Conservation (phyloP, 257 asterid genomes). For the Rehmannia glutinosa region DNA sequence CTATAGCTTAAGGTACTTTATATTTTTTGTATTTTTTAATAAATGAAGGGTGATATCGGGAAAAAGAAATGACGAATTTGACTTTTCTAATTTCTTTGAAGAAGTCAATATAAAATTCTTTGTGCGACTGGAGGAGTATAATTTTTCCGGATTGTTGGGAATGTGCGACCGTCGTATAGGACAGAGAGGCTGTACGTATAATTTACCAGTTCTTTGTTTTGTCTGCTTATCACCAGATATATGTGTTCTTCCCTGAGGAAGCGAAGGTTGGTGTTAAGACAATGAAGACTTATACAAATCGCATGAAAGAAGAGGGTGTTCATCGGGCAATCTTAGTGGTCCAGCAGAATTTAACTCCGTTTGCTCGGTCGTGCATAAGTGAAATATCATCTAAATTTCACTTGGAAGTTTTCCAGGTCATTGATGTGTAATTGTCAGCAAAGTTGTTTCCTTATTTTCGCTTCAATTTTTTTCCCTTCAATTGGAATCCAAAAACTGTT, state of each 20-base stretch:
- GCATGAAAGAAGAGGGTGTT: conserved; percentile 70
- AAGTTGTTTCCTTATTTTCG: conserved; percentile 6
- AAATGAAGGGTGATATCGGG: neutral
- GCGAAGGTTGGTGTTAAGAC: conserved; percentile 73
- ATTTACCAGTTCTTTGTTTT: conserved; percentile 2
- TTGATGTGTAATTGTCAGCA: too few species aligned
- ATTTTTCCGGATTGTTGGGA: neutral
- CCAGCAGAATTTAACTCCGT: conserved; percentile 73
- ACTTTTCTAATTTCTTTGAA: neutral
- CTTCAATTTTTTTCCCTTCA: too few species aligned
- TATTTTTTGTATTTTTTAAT: neutral
- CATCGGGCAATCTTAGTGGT: conserved; percentile 67
- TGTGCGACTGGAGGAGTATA: too few species aligned
- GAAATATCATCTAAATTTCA: conserved; percentile 77
- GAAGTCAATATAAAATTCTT: too few species aligned
- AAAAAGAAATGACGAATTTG: too few species aligned
- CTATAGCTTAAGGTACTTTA: too few species aligned
- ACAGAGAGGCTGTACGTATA: too few species aligned
- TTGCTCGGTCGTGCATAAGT: conserved; percentile 54
- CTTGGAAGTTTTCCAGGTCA: conserved; percentile 86
- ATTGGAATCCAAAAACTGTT: neutral
- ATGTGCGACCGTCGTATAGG: neutral
- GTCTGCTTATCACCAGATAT: conserved; percentile 43
- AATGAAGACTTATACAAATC: conserved; percentile 60
- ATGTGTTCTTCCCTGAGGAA: conserved; percentile 81